These are phyloP conservation scores for Geotrichum macrosporum DNA, from an alignment of 1,139 yeast genomes.

Conservation along the genomic window DNA sequence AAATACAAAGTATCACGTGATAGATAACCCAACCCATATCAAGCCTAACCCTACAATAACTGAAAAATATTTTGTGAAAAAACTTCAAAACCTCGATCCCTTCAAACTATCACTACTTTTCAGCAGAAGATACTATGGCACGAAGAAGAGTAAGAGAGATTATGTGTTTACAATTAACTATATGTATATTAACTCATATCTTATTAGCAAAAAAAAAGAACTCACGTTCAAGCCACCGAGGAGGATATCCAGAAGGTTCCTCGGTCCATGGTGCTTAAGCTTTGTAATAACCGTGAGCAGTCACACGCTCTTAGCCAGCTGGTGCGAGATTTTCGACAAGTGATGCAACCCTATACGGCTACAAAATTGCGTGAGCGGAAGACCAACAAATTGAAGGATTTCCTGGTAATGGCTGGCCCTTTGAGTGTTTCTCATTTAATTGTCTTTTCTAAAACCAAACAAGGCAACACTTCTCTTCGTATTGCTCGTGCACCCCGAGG, in stretches of 20 bases:
- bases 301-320: constrained; percentile 80
- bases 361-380: constrained; percentile 80
- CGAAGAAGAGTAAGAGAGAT: constrained; percentile 46
- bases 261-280: constrained; percentile 84
- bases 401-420: constrained; percentile 96
- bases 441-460: constrained; percentile 73
- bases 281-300: constrained; percentile 63
- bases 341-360: constrained; percentile 98
- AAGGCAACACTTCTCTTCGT: constrained; percentile 79
- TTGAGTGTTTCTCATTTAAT: constrained; percentile 86
- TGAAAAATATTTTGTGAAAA: no score
- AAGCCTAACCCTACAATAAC: no score
- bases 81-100: no score
- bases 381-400: constrained; percentile 81
- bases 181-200: neutral
- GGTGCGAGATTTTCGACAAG: constrained; percentile 78
- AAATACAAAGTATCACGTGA: no score
- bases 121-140: no score
- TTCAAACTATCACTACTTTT: no score
- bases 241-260: constrained; percentile 76
- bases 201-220: constrained; percentile 62
- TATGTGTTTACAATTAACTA: constrained; percentile 23
- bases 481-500: constrained; percentile 89
- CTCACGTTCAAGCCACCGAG: constrained; percentile 64
- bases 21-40: no score